A percentile compares a stretch with the other conserved stretches of the same genome.
Evolutionary conservation across 176 grass and related monocot genomes (phyloP).

Genomic region (Carex myosuroides): DNA sequence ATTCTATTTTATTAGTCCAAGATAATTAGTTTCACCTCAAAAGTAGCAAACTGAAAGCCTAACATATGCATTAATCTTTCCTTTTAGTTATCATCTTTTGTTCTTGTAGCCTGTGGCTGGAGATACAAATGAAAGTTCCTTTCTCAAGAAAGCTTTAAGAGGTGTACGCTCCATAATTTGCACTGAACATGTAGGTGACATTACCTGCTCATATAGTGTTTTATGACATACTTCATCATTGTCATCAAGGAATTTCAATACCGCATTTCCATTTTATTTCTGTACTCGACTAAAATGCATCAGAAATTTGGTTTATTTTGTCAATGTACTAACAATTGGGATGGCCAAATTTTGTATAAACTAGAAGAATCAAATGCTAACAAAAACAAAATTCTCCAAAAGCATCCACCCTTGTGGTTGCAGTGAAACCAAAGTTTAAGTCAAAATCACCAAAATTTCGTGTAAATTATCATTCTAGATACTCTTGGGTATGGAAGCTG

Average conservation of each 20-base stretch:
- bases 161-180: slow-evolving; percentile 73
- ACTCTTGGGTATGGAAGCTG: background rate
- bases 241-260: background rate
- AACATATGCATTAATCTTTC: background rate
- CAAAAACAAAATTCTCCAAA: background rate
- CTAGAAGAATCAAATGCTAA: background rate
- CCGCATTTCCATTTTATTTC: background rate
- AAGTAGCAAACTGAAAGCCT: background rate
- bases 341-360: background rate
- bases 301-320: background rate
- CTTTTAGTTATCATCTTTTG: background rate
- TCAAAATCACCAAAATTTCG: background rate
- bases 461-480: background rate
- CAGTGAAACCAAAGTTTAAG: background rate
- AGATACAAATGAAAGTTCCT: slow-evolving; percentile 55
- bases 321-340: background rate
- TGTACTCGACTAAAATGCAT: background rate
- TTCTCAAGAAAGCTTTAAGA: slow-evolving; percentile 60
- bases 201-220: background rate
- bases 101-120: slow-evolving; percentile 59
- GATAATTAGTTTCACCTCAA: background rate
- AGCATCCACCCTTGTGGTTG: background rate
- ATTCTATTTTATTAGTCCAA: background rate
- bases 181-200: slow-evolving; percentile 54
- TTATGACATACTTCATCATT: background rate